Percentiles rank a stretch among this genome's conserved stretches.
phyloP scores from a whole-genome alignment of 345 rosid species.

The Rhodamnia rubescens region DNA sequence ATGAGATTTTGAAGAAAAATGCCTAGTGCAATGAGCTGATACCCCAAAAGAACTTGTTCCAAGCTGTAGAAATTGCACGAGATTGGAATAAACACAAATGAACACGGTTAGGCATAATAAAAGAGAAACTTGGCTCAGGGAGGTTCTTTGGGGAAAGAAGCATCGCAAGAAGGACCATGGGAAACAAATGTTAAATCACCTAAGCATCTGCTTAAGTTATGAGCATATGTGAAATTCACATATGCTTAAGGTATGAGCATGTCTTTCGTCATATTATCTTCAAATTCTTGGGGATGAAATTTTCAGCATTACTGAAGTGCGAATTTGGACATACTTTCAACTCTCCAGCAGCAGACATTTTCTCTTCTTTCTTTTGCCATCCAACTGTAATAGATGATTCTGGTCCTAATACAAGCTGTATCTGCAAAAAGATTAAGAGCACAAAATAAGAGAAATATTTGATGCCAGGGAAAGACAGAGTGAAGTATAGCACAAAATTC shows the following conservation, averaged over 20 bases:
- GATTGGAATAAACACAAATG: not conserved
- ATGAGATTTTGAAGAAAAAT: constrained; percentile 73
- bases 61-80: constrained; percentile 27
- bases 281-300: not conserved
- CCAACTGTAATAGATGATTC: constrained; percentile 75
- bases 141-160: not conserved
- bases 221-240: not conserved
- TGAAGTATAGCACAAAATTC: not conserved
- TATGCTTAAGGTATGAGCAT: not conserved
- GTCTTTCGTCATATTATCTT: not conserved
- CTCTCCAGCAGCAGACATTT: constrained; percentile 64
- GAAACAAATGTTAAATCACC: not conserved
- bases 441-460: not conserved
- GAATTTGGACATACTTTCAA: constrained; percentile 38
- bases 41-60: constrained; percentile 66
- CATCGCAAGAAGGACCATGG: not conserved
- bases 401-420: constrained; percentile 66
- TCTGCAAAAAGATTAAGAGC: constrained; percentile 21
- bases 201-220: not conserved
- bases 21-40: constrained; percentile 64
- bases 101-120: not conserved
- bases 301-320: not conserved
- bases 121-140: not conserved
- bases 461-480: not conserved
- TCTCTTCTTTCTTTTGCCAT: constrained; percentile 78